Percentiles rank a stretch among this genome's conserved stretches.
These are phyloP conservation scores for Sugiyamaella qingdaonensis DNA, from an alignment of 805 yeast genomes.

Conservation along the genomic window DNA sequence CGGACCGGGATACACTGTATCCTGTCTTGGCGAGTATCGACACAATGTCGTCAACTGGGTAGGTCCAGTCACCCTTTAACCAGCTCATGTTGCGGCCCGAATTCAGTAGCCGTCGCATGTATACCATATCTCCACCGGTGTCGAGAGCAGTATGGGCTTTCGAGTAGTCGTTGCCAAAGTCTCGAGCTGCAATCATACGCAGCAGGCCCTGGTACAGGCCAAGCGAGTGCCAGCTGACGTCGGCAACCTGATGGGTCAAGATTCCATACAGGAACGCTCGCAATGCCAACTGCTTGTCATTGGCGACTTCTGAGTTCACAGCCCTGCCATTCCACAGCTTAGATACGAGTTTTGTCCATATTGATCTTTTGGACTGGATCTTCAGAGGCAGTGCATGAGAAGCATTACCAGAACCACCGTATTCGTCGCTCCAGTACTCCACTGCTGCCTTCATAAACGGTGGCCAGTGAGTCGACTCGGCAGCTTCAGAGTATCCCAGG, in stretches of 20 bases:
- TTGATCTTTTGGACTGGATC: neutral
- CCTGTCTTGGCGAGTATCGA: constrained; percentile 41
- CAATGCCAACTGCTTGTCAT: constrained; percentile 32
- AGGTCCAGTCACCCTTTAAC: constrained; percentile 30
- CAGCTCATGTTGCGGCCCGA: constrained; percentile 29
- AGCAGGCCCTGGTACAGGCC: constrained; percentile 53
- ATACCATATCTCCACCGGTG: constrained; percentile 60
- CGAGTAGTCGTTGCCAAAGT: constrained; percentile 48
- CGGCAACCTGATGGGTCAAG: constrained; percentile 59
- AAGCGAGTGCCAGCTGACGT: constrained; percentile 65
- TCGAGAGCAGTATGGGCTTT: constrained; percentile 54
- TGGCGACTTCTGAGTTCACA: neutral
- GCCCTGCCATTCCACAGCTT: neutral
- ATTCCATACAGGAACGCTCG: constrained; percentile 57
- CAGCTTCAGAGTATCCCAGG: constrained; percentile 45
- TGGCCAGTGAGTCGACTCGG: constrained; percentile 71
- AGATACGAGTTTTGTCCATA: neutral
- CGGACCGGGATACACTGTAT: constrained; percentile 31
- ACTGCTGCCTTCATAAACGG: constrained; percentile 51
- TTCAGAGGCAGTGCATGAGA: neutral
- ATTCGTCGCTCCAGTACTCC: constrained; percentile 33
- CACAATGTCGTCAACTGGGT: constrained; percentile 43
- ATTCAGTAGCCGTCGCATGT: constrained; percentile 38
- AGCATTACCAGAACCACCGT: neutral
- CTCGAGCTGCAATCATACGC: constrained; percentile 45